phyloP scores from a whole-genome alignment of 129 eudicot genomes.

The Scalesia atractyloides region DNA sequence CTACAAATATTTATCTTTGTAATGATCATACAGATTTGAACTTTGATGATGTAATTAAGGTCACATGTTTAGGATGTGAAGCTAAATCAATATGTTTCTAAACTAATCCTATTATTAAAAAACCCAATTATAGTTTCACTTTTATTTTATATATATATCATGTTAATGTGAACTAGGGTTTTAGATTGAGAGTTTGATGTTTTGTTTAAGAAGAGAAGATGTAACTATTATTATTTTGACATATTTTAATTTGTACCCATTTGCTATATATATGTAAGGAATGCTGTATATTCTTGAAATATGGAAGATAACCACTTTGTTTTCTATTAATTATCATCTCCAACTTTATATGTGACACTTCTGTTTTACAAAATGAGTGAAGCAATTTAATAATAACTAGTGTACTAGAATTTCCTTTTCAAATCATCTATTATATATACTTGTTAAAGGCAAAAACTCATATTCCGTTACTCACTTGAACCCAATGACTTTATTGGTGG shows the following conservation, averaged over 20 bases:
- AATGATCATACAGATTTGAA: neutral
- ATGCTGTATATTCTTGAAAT: neutral
- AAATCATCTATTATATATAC: no score
- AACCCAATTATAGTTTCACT: no score
- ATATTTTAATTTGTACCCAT: neutral
- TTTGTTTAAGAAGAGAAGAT: neutral
- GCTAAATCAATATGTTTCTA: no score
- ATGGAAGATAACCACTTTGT: neutral
- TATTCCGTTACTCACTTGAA: no score
- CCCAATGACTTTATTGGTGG: no score
- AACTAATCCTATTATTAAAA: no score
- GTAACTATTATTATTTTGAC: neutral
- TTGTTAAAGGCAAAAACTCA: no score
- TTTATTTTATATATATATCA: no score
- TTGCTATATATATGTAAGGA: neutral
- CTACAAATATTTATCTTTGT: neutral
- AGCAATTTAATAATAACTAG: no score
- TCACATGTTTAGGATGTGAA: no score
- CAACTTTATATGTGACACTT: neutral
- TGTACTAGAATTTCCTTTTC: no score
- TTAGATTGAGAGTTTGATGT: neutral
- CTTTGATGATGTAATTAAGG: slow-evolving; percentile 4
- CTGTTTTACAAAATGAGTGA: neutral
- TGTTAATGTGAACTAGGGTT: neutral
- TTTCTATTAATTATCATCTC: neutral